Conservation (phyloP, 2,329 filamentous ascomycete genomes). For the Clarireedia monteithiana region DNA sequence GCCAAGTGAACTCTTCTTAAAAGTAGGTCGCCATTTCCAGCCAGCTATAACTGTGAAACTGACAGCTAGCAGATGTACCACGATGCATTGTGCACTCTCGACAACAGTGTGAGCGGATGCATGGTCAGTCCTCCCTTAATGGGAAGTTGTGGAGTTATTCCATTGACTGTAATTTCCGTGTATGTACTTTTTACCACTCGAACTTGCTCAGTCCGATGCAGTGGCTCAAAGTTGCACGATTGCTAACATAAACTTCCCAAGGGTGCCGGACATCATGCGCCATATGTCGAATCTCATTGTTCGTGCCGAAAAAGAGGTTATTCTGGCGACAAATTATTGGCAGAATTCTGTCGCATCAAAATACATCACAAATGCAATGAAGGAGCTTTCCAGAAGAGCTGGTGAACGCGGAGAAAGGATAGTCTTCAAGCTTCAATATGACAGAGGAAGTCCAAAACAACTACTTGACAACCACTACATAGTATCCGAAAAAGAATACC, state of each 20-base stretch:
- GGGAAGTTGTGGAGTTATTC: slow-evolving; percentile 55
- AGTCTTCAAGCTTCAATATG: slow-evolving; percentile 69
- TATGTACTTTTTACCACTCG: slow-evolving; percentile 22
- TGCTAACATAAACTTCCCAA: slow-evolving; percentile 20
- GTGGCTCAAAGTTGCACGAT: neutral
- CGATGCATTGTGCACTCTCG: slow-evolving; percentile 23
- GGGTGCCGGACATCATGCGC: slow-evolving; percentile 60
- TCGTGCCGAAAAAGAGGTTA: slow-evolving; percentile 63
- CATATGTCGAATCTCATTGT: slow-evolving; percentile 73
- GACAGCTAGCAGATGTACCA: slow-evolving; percentile 21
- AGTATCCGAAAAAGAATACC: slow-evolving; percentile 51
- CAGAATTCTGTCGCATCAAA: slow-evolving; percentile 58
- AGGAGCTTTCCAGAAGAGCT: slow-evolving; percentile 59
- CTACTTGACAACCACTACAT: slow-evolving; percentile 56
- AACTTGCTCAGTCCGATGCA: neutral
- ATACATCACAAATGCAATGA: slow-evolving; percentile 59
- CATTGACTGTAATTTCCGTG: slow-evolving; percentile 61
- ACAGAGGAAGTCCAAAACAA: slow-evolving; percentile 59
- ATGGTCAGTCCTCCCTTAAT: slow-evolving; percentile 51
- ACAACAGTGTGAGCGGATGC: slow-evolving; percentile 30
- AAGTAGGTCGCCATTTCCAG: slow-evolving; percentile 31
- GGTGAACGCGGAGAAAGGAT: slow-evolving; percentile 48
- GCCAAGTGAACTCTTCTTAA: slow-evolving; percentile 62
- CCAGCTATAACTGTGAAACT: neutral
- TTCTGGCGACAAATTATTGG: slow-evolving; percentile 69